Conservation (phyloP, 768 basidiomycete species). For the Kwoniella pini region DNA sequence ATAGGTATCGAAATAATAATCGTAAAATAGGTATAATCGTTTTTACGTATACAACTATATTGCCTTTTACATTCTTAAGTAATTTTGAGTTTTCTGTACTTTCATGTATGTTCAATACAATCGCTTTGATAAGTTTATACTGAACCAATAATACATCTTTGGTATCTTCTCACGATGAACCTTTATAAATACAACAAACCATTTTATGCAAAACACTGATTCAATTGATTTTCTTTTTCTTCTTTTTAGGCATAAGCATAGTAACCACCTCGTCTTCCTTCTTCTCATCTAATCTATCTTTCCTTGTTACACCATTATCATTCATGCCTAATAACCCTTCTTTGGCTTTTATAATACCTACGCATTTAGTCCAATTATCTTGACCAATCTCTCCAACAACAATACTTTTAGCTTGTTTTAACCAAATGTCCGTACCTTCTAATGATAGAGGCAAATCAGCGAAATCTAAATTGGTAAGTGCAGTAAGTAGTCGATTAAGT, state of each 20-base stretch:
- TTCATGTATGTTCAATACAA: no score
- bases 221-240: slow-evolving; percentile 32
- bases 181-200: no score
- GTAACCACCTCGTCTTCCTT: slow-evolving; percentile 37
- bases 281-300: slow-evolving; percentile 18
- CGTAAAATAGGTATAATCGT: no score
- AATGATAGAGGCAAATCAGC: slow-evolving; percentile 65
- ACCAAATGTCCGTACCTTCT: slow-evolving; percentile 71
- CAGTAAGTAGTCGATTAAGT: slow-evolving; percentile 68
- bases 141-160: no score
- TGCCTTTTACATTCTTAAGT: no score
- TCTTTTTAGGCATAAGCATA: slow-evolving; percentile 48
- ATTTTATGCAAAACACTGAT: no score
- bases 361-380: slow-evolving; percentile 29
- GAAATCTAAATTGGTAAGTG: slow-evolving; percentile 77
- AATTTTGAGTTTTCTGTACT: no score
- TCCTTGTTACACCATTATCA: slow-evolving; percentile 12
- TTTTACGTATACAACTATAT: no score
- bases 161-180: no score
- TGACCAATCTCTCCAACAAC: slow-evolving; percentile 39
- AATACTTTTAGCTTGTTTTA: slow-evolving; percentile 55
- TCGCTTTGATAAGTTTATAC: no score
- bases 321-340: slow-evolving; percentile 2
- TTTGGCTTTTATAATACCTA: slow-evolving; percentile 22
- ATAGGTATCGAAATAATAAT: no score